Evolutionary conservation across 1,284 basidiomycete genomes (phyloP).

Genomic region (Moesziomyces globuligerus): DNA sequence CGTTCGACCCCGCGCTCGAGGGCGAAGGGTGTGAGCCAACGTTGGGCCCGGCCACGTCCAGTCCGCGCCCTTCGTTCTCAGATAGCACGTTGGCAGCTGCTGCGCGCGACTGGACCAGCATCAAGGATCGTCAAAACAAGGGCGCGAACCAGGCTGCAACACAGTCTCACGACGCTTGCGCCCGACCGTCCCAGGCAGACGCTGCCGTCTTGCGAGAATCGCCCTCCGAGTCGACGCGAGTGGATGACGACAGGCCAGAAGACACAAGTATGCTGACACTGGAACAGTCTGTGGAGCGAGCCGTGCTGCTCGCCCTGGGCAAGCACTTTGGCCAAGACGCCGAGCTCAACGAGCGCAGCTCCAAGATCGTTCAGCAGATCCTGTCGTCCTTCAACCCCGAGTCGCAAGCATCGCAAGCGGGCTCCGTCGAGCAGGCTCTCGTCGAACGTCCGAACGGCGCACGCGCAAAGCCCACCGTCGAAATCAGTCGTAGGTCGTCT

Average conservation of each 20-base stretch:
- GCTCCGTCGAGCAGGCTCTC: neutral
- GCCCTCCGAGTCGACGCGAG: too few relatives aligned
- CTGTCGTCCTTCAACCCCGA: constrained; percentile 22
- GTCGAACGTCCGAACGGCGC: neutral
- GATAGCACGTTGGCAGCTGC: constrained; percentile 44
- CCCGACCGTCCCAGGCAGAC: constrained; percentile 5
- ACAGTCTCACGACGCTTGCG: neutral
- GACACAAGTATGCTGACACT: constrained; percentile 1
- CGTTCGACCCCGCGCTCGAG: constrained; percentile 31
- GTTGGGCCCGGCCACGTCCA: neutral
- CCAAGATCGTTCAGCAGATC: constrained; percentile 31
- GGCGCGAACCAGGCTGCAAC: neutral
- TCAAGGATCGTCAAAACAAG: constrained; percentile 20
- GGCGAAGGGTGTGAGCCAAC: constrained; percentile 16
- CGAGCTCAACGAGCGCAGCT: constrained; percentile 16
- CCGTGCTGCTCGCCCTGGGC: constrained; percentile 26
- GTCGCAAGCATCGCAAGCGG: constrained; percentile 3
- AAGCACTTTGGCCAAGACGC: constrained; percentile 8
- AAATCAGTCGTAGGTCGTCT: constrained; percentile 1
- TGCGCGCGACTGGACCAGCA: constrained; percentile 45
- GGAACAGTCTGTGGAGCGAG: constrained; percentile 34
- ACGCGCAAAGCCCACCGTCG: neutral
- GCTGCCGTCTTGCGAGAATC: too few relatives aligned
- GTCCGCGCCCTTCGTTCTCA: constrained; percentile 38
- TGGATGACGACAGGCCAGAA: neutral